Conservation (phyloP, 2,329 filamentous ascomycete species). For the Aspergillus novofumigatus region DNA sequence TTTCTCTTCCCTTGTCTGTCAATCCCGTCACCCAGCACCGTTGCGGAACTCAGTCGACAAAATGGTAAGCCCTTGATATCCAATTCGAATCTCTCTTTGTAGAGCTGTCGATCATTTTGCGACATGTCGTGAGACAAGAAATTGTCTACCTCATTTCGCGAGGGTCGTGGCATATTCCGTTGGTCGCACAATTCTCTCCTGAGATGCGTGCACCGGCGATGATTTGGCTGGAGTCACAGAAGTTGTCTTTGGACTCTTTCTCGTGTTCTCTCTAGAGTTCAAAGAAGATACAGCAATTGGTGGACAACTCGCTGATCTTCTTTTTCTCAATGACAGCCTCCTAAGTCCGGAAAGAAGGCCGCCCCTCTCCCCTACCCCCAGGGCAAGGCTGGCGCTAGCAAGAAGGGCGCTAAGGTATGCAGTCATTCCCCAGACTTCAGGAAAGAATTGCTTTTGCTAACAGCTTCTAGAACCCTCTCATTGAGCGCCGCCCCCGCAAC, state of each 20-base stretch:
- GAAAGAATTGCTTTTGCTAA: background rate
- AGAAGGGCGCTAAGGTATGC: conserved; percentile 95
- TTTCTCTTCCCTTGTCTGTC: conserved; percentile 32
- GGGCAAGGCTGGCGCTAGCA: conserved; percentile 77
- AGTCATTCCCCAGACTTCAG: background rate
- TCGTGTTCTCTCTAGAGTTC: conserved; percentile 78
- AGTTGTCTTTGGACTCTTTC: conserved; percentile 51
- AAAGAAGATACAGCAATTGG: conserved; percentile 71
- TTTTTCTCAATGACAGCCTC: conserved; percentile 99
- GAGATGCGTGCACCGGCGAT: conserved; percentile 36
- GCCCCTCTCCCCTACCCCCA: conserved; percentile 95
- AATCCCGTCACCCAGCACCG: conserved; percentile 45
- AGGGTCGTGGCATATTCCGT: conserved; percentile 36
- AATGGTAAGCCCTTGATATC: conserved; percentile 59
- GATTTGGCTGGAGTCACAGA: conserved; percentile 53
- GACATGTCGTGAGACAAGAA: conserved; percentile 33
- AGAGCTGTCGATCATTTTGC: conserved; percentile 40
- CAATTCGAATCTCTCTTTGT: conserved; percentile 30
- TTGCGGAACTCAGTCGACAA: conserved; percentile 50
- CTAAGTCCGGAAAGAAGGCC: conserved; percentile 96
- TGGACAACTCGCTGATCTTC: conserved; percentile 87
- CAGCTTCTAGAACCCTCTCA: conserved; percentile 79
- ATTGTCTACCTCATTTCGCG: conserved; percentile 26
- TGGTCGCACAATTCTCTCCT: conserved; percentile 28
- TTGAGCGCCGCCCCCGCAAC: conserved; percentile 97